A percentile compares a stretch with the other conserved stretches of the same genome.
These are phyloP conservation scores for Sordariomycetes sp. DNA, from an alignment of 2,329 filamentous ascomycete genomes.

Conservation along the genomic window DNA sequence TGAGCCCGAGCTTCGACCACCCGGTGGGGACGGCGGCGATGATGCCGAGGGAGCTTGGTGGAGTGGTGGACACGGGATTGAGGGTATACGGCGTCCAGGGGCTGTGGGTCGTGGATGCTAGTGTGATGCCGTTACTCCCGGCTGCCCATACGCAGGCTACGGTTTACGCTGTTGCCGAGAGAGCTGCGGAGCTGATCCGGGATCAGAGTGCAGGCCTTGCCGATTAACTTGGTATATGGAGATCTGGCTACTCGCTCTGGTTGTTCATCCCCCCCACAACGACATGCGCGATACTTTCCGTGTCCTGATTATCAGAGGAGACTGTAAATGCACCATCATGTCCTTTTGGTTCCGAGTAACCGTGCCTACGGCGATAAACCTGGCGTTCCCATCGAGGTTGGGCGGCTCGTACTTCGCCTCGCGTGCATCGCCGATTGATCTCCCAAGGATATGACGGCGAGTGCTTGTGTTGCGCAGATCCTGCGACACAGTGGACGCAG, in stretches of 20 bases:
- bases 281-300: slow-evolving; percentile 26
- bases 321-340: slow-evolving; percentile 44
- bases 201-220: neutral
- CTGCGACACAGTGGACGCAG: too few species aligned
- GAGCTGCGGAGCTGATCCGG: neutral
- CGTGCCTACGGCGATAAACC: too few species aligned
- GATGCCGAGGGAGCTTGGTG: slow-evolving; percentile 14
- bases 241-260: slow-evolving; percentile 1
- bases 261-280: slow-evolving; percentile 25
- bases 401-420: too few species aligned
- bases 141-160: slow-evolving; percentile 29
- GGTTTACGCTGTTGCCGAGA: slow-evolving; percentile 38
- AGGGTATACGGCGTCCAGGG: slow-evolving; percentile 24
- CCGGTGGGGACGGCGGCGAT: slow-evolving; percentile 8
- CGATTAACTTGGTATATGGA: too few species aligned
- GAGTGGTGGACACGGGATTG: slow-evolving; percentile 18
- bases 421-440: too few species aligned
- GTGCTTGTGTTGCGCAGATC: too few species aligned
- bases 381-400: too few species aligned
- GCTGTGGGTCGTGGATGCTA: slow-evolving; percentile 46
- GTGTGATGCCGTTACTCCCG: slow-evolving; percentile 29
- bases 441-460: too few species aligned
- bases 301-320: slow-evolving; percentile 35
- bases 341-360: slow-evolving; percentile 35
- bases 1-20: slow-evolving; percentile 10